Conservation (phyloP, 2,329 filamentous ascomycete species). For the Colletotrichum sp. region DNA sequence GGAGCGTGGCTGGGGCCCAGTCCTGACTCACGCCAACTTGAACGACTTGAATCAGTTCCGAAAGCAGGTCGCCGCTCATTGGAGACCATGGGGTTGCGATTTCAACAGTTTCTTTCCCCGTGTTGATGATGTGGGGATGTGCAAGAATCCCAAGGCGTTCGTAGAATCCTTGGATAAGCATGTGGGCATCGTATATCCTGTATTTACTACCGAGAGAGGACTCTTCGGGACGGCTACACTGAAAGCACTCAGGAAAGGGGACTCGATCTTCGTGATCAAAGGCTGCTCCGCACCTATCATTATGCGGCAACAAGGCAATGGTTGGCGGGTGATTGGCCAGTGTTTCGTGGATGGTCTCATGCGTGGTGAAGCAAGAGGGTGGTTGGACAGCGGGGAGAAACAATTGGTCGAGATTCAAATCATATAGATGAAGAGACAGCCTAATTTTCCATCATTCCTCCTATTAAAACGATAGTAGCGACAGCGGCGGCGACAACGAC, state of each 20-base stretch:
- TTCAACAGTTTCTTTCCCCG: background rate
- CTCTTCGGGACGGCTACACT: background rate
- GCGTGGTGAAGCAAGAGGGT: background rate
- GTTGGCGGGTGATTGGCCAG: background rate
- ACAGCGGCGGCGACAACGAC: background rate
- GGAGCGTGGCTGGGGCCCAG: background rate
- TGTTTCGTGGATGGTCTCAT: slow-evolving; percentile 13
- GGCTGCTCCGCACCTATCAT: slow-evolving; percentile 4
- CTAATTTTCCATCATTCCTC: background rate
- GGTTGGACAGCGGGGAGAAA: background rate
- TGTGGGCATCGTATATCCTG: slow-evolving; percentile 1
- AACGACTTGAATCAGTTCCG: background rate
- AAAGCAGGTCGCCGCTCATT: background rate
- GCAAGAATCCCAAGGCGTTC: background rate
- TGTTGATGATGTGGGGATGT: background rate
- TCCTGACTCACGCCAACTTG: slow-evolving; percentile 9
- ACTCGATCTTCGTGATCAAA: background rate
- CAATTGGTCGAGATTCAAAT: background rate
- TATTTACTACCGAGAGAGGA: background rate
- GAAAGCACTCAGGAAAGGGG: background rate
- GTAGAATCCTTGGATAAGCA: slow-evolving; percentile 6
- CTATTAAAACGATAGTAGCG: background rate
- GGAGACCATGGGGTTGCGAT: background rate
- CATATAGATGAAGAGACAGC: background rate
- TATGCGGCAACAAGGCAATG: background rate